A percentile compares a stretch with the other conserved stretches of the same genome.
These are phyloP conservation scores for Salix exigua DNA, from an alignment of 345 rosid species.

Conservation along the genomic window DNA sequence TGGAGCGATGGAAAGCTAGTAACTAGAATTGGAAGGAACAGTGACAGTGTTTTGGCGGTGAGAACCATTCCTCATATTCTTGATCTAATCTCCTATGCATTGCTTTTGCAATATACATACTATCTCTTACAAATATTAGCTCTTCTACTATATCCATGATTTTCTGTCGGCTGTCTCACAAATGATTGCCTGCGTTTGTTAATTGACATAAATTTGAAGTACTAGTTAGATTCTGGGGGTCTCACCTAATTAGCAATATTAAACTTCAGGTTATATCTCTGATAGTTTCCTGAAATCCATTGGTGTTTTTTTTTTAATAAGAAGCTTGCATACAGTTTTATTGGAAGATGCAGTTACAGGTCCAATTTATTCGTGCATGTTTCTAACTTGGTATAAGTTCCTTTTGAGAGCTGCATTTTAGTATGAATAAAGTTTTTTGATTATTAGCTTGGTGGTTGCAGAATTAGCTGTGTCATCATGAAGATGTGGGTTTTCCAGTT, in stretches of 20 bases:
- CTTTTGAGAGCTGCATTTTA: conserved; percentile 6
- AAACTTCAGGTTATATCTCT: not conserved
- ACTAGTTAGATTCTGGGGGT: not conserved
- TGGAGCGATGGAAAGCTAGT: conserved; percentile 99
- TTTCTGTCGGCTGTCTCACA: not conserved
- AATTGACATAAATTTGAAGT: not conserved
- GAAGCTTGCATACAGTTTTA: not conserved
- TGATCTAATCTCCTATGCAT: not conserved
- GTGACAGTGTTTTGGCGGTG: conserved; percentile 77
- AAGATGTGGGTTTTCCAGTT: not conserved
- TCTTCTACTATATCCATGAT: not conserved
- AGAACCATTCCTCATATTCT: conserved; percentile 23
- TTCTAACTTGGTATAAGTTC: not conserved
- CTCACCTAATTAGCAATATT: not conserved
- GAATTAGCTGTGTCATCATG: not conserved
- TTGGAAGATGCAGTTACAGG: not conserved
- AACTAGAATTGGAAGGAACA: conserved; percentile 93
- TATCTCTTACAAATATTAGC: not conserved
- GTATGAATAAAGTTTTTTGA: not conserved
- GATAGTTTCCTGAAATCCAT: not conserved
- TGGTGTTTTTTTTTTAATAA: not conserved
- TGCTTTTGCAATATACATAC: not conserved
- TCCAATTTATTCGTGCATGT: not conserved
- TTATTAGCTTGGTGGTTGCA: not conserved
- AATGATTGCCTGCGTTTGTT: not conserved